These are phyloP conservation scores for Aureobasidium mangrovei DNA, from an alignment of 2,329 filamentous ascomycete species.

Conservation along the genomic window DNA sequence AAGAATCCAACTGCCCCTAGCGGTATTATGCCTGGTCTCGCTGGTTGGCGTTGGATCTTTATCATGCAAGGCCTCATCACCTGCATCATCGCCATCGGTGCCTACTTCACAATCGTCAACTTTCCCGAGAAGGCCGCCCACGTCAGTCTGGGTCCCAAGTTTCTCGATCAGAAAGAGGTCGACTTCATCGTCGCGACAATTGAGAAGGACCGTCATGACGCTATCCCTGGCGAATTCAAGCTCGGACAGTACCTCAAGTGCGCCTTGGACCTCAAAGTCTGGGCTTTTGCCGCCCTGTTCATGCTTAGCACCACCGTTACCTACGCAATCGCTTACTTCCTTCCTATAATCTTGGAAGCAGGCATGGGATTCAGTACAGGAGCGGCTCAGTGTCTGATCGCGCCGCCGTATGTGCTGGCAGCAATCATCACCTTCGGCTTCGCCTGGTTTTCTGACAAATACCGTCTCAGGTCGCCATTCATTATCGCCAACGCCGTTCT, in stretches of 20 bases:
- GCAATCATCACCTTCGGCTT: slow-evolving; percentile 27
- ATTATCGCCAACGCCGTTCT: slow-evolving; percentile 28
- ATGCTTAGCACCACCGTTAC: slow-evolving; percentile 52
- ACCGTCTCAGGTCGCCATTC: slow-evolving; percentile 27
- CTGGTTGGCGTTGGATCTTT: slow-evolving; percentile 39
- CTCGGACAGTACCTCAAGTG: slow-evolving; percentile 40
- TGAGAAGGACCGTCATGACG: slow-evolving; percentile 46
- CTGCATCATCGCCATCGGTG: slow-evolving; percentile 30
- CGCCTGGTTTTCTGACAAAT: slow-evolving; percentile 26
- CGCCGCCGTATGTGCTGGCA: slow-evolving; percentile 24
- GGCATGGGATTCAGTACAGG: slow-evolving; percentile 27
- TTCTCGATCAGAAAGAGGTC: slow-evolving; percentile 39
- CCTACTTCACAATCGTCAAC: slow-evolving; percentile 37
- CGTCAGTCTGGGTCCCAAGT: slow-evolving; percentile 27
- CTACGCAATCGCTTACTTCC: slow-evolving; percentile 29
- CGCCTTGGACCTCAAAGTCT: slow-evolving; percentile 44
- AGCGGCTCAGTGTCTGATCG: slow-evolving; percentile 26
- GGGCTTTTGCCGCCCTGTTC: slow-evolving; percentile 47
- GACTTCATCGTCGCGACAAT: slow-evolving; percentile 44
- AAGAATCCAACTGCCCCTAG: slow-evolving; percentile 19
- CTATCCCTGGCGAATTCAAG: slow-evolving; percentile 39
- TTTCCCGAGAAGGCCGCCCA: slow-evolving; percentile 31
- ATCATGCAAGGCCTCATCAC: slow-evolving; percentile 35
- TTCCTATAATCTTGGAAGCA: slow-evolving; percentile 30
- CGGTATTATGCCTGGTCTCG: slow-evolving; percentile 28